Conservation (phyloP, 169 alveolate species). For the Plasmodium berghei region DNA sequence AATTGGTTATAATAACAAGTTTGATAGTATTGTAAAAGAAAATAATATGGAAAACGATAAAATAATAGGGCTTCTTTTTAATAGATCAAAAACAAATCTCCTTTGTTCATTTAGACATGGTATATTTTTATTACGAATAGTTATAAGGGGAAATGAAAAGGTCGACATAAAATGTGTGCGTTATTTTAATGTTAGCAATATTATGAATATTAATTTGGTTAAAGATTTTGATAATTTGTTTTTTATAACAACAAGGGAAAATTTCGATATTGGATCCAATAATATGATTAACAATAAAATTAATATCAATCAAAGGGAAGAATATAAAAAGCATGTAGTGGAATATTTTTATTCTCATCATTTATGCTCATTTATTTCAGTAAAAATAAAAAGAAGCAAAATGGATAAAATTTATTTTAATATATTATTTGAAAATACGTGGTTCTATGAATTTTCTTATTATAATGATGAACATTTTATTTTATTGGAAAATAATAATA, state of each 20-base stretch:
- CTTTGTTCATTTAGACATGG: conserved; percentile 17
- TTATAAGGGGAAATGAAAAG: conserved; percentile 47
- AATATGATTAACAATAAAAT: neutral
- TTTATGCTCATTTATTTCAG: conserved; percentile 13
- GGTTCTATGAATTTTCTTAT: conserved; percentile 13
- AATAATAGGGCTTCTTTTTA: conserved; percentile 31
- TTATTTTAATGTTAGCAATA: conserved; percentile 3
- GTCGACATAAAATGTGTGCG: conserved; percentile 27
- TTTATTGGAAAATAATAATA: neutral
- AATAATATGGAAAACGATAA: neutral
- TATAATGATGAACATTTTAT: conserved; percentile 10
- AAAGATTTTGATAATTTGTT: conserved; percentile 40
- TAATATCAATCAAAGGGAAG: neutral
- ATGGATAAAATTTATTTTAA: conserved; percentile 20
- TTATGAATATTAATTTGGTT: conserved; percentile 30
- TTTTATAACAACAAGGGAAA: conserved; percentile 26
- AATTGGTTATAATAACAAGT: neutral
- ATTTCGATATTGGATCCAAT: neutral
- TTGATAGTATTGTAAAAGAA: neutral
- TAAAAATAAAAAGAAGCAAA: conserved; percentile 18
- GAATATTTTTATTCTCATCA: conserved; percentile 6
- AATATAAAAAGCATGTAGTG: neutral
- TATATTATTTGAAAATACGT: conserved; percentile 24
- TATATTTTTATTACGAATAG: conserved; percentile 23
- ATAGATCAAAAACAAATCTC: conserved; percentile 22